Evolutionary conservation across 352 stramenopile genomes (phyloP).

Genomic region (Pythium aristosporum): DNA sequence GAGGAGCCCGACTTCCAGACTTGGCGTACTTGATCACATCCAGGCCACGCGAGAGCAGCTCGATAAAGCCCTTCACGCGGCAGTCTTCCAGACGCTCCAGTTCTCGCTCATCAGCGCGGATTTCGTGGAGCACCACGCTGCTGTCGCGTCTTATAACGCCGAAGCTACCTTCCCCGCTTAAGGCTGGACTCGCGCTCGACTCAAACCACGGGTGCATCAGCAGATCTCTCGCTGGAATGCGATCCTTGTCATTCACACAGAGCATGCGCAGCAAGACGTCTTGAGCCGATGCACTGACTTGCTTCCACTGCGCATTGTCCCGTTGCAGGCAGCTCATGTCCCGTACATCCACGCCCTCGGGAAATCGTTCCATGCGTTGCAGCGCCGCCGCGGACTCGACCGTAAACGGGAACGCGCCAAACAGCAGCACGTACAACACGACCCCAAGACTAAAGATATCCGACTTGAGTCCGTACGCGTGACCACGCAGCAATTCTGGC

Average conservation of each 20-base stretch:
- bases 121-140: not conserved
- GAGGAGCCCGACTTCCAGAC: conserved; percentile 40
- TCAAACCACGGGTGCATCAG: conserved; percentile 65
- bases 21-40: conserved; percentile 64
- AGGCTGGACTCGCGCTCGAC: not conserved
- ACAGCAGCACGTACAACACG: conserved; percentile 78
- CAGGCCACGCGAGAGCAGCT: conserved; percentile 61
- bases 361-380: conserved; percentile 63
- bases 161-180: not conserved
- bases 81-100: conserved; percentile 47
- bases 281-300: conserved; percentile 52
- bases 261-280: conserved; percentile 69
- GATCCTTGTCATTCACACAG: conserved; percentile 39
- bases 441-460: conserved; percentile 81
- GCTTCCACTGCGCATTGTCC: conserved; percentile 58
- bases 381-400: conserved; percentile 68
- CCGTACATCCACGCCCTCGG: conserved; percentile 58
- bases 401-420: conserved; percentile 76
- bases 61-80: conserved; percentile 54
- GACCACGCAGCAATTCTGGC: conserved; percentile 62
- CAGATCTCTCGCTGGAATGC: conserved; percentile 62
- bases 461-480: conserved; percentile 72
- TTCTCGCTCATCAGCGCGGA: conserved; percentile 25
- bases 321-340: conserved; percentile 78
- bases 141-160: conserved; percentile 10